Conservation (phyloP, 257 asterid species). For the Solanum chiquidenum region DNA sequence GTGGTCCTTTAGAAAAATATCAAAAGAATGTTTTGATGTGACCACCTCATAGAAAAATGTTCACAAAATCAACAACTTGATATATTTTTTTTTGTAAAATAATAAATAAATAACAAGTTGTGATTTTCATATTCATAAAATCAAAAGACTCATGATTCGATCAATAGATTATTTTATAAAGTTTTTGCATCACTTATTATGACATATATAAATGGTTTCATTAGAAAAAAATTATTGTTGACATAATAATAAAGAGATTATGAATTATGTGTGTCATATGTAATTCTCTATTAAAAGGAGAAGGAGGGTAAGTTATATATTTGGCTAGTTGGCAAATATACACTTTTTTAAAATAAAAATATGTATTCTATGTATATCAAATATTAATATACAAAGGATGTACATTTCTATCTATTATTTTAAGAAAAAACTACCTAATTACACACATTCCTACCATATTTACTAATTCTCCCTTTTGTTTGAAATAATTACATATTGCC, state of each 20-base stretch:
- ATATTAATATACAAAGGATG: background rate
- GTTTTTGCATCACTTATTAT: background rate
- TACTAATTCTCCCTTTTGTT: background rate
- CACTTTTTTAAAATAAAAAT: too few relatives aligned
- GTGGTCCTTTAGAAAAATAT: background rate
- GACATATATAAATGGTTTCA: background rate
- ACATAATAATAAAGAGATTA: background rate
- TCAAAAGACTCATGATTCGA: background rate
- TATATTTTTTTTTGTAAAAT: background rate
- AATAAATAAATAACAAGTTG: background rate
- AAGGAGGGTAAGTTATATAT: too few relatives aligned
- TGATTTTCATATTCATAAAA: background rate
- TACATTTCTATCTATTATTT: background rate
- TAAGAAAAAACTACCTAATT: background rate
- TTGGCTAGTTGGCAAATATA: background rate
- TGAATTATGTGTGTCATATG: background rate
- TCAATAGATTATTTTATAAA: background rate
- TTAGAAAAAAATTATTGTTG: background rate
- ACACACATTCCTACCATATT: background rate
- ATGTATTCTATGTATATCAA: background rate
- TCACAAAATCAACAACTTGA: background rate
- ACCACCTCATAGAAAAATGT: background rate
- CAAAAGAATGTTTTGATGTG: background rate
- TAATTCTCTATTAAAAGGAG: too few relatives aligned
- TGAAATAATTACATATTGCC: background rate